These are phyloP conservation scores for Suillus lakei DNA, from an alignment of 768 basidiomycete genomes.

Conservation along the genomic window DNA sequence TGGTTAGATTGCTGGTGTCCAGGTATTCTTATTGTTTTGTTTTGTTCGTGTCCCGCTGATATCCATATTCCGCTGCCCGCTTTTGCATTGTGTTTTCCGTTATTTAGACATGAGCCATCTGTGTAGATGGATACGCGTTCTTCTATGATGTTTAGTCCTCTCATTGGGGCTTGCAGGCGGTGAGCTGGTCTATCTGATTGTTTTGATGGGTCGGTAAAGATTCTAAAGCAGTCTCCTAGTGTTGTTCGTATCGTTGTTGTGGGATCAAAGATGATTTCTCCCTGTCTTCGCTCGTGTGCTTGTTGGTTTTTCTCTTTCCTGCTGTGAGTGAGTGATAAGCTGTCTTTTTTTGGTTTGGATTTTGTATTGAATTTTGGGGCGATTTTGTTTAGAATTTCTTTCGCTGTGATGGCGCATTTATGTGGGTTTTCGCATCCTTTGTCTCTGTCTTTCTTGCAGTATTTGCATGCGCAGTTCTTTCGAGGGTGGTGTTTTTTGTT, in stretches of 20 bases:
- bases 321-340: conserved; percentile 5
- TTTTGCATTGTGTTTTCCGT: conserved; percentile 11
- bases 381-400: neutral
- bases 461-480: conserved; percentile 5
- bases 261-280: conserved; percentile 12
- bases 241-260: neutral
- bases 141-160: neutral
- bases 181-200: neutral
- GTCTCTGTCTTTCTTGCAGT: conserved; percentile 5
- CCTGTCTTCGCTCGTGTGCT: neutral
- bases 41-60: neutral
- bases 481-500: too few relatives aligned
- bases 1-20: conserved; percentile 14
- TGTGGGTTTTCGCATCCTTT: neutral
- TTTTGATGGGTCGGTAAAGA: neutral
- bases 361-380: neutral
- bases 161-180: neutral
- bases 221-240: conserved; percentile 5
- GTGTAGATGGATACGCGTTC: conserved; percentile 23
- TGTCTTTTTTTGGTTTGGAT: conserved; percentile 1
- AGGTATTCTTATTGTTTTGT: conserved; percentile 7
- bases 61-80: conserved; percentile 25
- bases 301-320: conserved; percentile 11
- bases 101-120: conserved; percentile 26
- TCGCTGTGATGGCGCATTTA: conserved; percentile 14